Conservation (phyloP, 805 yeast species). For the Lipomyces mesembrius region DNA sequence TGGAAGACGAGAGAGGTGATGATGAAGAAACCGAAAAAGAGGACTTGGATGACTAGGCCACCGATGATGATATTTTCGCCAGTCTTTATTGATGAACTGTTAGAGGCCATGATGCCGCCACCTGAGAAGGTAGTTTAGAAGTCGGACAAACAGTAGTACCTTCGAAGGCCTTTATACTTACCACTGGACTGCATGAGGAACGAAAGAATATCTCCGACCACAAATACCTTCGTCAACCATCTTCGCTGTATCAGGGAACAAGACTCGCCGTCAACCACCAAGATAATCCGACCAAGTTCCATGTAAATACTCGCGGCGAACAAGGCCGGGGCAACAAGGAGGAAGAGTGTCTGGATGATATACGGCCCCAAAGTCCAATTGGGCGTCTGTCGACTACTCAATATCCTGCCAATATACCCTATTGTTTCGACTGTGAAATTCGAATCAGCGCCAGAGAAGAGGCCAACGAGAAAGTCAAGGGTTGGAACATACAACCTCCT, state of each 20-base stretch:
- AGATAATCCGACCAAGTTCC: constrained; percentile 37
- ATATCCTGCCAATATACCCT: constrained; percentile 9
- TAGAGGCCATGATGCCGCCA: constrained; percentile 34
- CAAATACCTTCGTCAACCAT: constrained; percentile 39
- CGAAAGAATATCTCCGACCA: constrained; percentile 40
- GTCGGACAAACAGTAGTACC: constrained; percentile 13
- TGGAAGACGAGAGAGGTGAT: constrained; percentile 36
- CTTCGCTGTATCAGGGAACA: constrained; percentile 25
- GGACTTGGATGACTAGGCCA: constrained; percentile 46
- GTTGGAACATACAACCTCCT: constrained; percentile 11
- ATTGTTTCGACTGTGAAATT: constrained; percentile 10
- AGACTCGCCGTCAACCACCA: constrained; percentile 24
- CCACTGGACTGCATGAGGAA: constrained; percentile 40
- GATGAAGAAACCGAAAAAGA: constrained; percentile 44
- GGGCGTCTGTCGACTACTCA: not conserved
- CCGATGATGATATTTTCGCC: constrained; percentile 43
- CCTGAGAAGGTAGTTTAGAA: constrained; percentile 14
- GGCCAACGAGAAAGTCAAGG: not conserved
- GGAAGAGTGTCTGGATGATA: constrained; percentile 33
- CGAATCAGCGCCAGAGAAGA: not conserved
- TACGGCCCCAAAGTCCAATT: constrained; percentile 16
- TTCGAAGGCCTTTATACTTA: constrained; percentile 27
- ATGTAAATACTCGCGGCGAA: constrained; percentile 42
- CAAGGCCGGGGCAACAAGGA: constrained; percentile 41
- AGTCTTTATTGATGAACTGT: not conserved